These are phyloP conservation scores for Moricandia arvensis DNA, from an alignment of 345 rosid genomes.

Conservation along the genomic window DNA sequence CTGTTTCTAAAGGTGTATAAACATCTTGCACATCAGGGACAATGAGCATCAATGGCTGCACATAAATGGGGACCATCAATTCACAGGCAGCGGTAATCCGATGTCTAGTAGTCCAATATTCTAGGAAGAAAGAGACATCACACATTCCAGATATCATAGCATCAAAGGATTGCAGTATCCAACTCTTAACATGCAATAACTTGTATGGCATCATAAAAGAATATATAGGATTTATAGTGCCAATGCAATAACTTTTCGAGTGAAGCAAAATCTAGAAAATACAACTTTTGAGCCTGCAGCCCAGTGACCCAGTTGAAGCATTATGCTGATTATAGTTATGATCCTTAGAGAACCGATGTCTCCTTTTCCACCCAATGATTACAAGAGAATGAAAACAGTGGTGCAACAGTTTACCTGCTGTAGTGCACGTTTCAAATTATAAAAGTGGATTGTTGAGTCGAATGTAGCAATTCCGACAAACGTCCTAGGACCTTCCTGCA, in stretches of 20 bases:
- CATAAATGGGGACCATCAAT: conserved; percentile 20
- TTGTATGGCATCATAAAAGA: not conserved
- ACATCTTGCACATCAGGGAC: conserved; percentile 98
- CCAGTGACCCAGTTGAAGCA: conserved; percentile 5
- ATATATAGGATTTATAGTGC: not conserved
- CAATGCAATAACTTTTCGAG: not conserved
- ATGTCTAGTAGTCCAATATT: conserved; percentile 34
- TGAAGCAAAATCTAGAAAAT: not conserved
- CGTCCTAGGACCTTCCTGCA: conserved; percentile 96
- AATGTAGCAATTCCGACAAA: conserved; percentile 96
- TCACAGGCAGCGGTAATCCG: conserved; percentile 44
- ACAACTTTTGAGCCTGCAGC: not conserved
- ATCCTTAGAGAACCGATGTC: not conserved
- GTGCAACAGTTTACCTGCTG: conserved; percentile 63
- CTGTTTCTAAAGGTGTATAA: conserved; percentile 87
- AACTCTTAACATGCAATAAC: conserved; percentile 5
- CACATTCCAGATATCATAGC: not conserved
- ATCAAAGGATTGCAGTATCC: not conserved
- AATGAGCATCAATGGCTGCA: conserved; percentile 97
- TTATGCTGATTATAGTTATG: not conserved
- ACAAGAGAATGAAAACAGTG: conserved; percentile 6
- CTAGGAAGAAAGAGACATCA: conserved; percentile 5
- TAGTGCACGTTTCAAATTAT: conserved; percentile 84
- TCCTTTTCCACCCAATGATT: conserved; percentile 3
- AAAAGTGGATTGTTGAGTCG: conserved; percentile 94